Evolutionary conservation across 805 yeast genomes (phyloP).

Genomic region (Kodamaea neixiangensis): DNA sequence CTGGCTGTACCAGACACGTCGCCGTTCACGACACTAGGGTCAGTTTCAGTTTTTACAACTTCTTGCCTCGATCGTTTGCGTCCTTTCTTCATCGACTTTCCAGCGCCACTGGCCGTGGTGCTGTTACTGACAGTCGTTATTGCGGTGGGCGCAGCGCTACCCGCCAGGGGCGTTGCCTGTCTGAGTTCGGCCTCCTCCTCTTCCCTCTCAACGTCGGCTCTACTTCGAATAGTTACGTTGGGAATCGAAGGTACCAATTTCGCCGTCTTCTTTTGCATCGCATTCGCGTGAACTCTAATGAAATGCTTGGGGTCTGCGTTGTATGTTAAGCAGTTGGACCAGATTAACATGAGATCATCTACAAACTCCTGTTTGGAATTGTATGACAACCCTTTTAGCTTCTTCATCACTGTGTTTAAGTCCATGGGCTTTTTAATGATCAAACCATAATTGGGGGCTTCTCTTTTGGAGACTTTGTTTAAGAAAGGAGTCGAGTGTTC

Average conservation of each 20-base stretch:
- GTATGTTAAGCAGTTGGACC: conserved; percentile 92
- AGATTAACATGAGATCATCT: conserved; percentile 91
- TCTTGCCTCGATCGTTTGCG: conserved; percentile 41
- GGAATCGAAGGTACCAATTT: conserved; percentile 84
- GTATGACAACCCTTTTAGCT: conserved; percentile 79
- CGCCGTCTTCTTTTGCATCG: conserved; percentile 90
- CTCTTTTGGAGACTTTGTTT: conserved; percentile 94
- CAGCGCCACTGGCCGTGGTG: conserved; percentile 20
- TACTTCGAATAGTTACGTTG: conserved; percentile 73
- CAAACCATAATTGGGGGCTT: conserved; percentile 94
- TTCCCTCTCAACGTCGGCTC: conserved; percentile 71
- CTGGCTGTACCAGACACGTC: conserved; percentile 10
- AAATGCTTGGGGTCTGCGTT: conserved; percentile 95
- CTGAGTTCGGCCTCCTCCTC: conserved; percentile 40
- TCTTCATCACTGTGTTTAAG: conserved; percentile 88
- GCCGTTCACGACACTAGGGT: conserved; percentile 5
- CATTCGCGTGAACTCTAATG: conserved; percentile 85
- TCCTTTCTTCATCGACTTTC: conserved; percentile 43
- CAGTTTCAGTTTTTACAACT: conserved; percentile 32
- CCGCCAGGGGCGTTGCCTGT: conserved; percentile 23
- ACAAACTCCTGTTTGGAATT: conserved; percentile 85
- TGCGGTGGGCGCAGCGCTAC: conserved; percentile 13
- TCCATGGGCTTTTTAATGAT: conserved; percentile 96
- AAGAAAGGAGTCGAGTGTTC: conserved; percentile 96
- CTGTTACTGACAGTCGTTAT: conserved; percentile 4